Evolutionary conservation across 305 asterid genomes (phyloP).

Genomic region (Lippia alba): DNA sequence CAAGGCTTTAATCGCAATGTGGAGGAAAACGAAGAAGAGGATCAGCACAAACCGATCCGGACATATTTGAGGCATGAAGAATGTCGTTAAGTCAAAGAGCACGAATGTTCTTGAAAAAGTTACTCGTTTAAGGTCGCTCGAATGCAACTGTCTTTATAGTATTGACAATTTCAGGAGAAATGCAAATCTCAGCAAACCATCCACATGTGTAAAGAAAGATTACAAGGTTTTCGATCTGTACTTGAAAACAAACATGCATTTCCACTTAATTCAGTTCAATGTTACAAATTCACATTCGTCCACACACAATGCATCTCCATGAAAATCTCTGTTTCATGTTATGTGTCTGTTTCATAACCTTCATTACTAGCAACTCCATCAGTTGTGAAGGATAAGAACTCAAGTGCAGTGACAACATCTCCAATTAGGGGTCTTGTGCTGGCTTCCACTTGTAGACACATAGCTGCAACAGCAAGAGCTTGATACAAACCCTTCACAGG

Average conservation of each 20-base stretch:
- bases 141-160: no score
- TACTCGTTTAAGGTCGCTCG: no score
- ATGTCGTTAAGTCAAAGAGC: not conserved
- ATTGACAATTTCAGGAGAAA: no score
- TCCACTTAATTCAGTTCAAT: not conserved
- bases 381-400: constrained; percentile 55
- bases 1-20: constrained; percentile 34
- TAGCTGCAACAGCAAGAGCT: constrained; percentile 81
- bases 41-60: constrained; percentile 35
- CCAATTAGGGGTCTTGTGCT: constrained; percentile 78
- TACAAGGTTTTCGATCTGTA: not conserved
- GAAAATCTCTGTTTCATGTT: not conserved
- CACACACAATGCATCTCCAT: constrained; percentile 8
- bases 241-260: not conserved
- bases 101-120: no score
- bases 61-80: constrained; percentile 23
- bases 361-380: constrained; percentile 36
- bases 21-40: constrained; percentile 52
- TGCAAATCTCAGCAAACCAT: no score
- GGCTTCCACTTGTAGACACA: constrained; percentile 95
- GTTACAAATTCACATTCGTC: not conserved
- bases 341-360: constrained; percentile 28
- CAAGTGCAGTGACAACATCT: constrained; percentile 91
- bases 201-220: no score
- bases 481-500: constrained; percentile 71